These are phyloP conservation scores for Rubroshorea leprosula DNA, from an alignment of 345 rosid species.

Conservation along the genomic window DNA sequence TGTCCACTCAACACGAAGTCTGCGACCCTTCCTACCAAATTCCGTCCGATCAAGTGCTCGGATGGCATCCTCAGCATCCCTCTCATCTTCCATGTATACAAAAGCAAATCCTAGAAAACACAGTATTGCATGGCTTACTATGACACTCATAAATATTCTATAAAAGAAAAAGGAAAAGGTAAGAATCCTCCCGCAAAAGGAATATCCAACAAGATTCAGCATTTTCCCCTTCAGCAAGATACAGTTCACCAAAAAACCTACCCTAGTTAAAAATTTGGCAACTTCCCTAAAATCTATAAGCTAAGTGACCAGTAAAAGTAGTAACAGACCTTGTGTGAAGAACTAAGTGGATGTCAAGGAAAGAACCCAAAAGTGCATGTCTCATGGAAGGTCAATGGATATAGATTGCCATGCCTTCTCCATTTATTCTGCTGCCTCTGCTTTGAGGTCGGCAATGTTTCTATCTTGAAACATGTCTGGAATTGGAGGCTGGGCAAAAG, in stretches of 20 bases:
- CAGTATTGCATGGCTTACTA: background rate
- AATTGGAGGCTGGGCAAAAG: slow-evolving; percentile 60
- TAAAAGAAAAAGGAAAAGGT: slow-evolving; percentile 14
- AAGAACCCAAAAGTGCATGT: slow-evolving; percentile 78
- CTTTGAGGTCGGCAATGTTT: slow-evolving; percentile 63
- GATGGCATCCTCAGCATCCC: slow-evolving; percentile 98
- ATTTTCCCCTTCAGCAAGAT: slow-evolving; percentile 23
- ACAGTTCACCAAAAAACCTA: slow-evolving; percentile 27
- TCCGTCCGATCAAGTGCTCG: slow-evolving; percentile 78
- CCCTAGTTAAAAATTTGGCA: slow-evolving; percentile 34
- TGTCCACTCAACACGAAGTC: slow-evolving; percentile 98
- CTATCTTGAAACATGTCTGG: slow-evolving; percentile 62
- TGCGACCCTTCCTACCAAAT: slow-evolving; percentile 87
- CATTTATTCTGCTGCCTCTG: slow-evolving; percentile 64
- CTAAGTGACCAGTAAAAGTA: slow-evolving; percentile 64
- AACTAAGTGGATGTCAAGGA: slow-evolving; percentile 75
- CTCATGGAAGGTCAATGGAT: slow-evolving; percentile 65
- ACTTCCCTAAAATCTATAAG: slow-evolving; percentile 52
- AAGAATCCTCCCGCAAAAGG: slow-evolving; percentile 31
- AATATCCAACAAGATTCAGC: slow-evolving; percentile 28
- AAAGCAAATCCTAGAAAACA: slow-evolving; percentile 71
- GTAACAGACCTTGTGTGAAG: slow-evolving; percentile 87
- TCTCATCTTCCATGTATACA: slow-evolving; percentile 93
- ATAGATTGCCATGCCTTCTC: slow-evolving; percentile 63
- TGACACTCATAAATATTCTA: background rate